Evolutionary conservation across 805 yeast genomes (phyloP).

Genomic region (Barnettozyma botsteinii): DNA sequence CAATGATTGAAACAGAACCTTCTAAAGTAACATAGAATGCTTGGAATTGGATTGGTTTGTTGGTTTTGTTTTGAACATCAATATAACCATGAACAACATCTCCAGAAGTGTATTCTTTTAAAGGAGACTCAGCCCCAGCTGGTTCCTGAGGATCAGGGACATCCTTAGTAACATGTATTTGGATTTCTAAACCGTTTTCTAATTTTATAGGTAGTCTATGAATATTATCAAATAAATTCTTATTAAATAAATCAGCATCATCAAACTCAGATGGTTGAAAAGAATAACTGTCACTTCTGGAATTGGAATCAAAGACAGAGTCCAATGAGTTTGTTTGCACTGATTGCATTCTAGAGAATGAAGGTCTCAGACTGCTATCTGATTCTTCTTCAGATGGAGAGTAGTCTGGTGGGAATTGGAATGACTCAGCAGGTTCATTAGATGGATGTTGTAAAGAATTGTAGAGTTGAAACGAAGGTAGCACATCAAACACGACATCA

Average conservation of each 20-base stretch:
- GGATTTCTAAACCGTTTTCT: conserved; percentile 38
- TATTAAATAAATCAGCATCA: conserved; percentile 12
- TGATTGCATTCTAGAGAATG: neutral
- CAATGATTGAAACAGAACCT: conserved; percentile 33
- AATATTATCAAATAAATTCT: conserved; percentile 45
- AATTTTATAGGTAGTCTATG: conserved; percentile 37
- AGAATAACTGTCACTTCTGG: neutral
- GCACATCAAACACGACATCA: conserved; percentile 39
- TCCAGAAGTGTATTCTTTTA: conserved; percentile 60
- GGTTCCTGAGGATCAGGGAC: conserved; percentile 39
- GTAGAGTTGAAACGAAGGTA: conserved; percentile 69
- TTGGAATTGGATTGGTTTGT: conserved; percentile 48
- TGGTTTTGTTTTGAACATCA: conserved; percentile 41
- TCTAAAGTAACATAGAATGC: conserved; percentile 51
- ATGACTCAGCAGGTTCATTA: conserved; percentile 30
- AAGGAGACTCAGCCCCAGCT: conserved; percentile 27
- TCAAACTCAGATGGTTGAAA: neutral
- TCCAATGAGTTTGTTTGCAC: neutral
- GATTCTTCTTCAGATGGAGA: conserved; percentile 5
- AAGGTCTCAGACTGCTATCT: neutral
- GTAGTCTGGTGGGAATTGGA: conserved; percentile 32
- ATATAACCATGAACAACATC: conserved; percentile 60
- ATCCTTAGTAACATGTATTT: conserved; percentile 45
- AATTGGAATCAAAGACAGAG: neutral
- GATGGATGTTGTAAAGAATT: conserved; percentile 39